These are phyloP conservation scores for Boletus vermiculosoides DNA, from an alignment of 768 basidiomycete species.

Conservation along the genomic window DNA sequence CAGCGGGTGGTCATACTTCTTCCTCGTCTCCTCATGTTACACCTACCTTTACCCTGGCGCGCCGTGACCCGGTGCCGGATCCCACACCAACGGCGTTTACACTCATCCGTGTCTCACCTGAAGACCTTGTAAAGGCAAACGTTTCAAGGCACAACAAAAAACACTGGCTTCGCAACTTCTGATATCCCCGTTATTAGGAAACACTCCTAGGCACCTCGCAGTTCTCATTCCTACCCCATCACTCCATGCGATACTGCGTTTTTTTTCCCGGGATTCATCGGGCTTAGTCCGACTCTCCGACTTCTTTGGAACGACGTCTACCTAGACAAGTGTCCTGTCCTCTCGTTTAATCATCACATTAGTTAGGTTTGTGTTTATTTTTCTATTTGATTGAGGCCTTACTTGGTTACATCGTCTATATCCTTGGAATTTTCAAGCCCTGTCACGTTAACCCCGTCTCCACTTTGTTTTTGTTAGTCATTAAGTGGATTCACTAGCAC, in stretches of 20 bases:
- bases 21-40: conserved; percentile 44
- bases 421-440: conserved; percentile 4
- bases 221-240: background rate
- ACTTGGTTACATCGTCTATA: conserved; percentile 15
- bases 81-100: conserved; percentile 17
- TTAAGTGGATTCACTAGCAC: background rate
- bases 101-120: conserved; percentile 5
- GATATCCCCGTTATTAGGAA: conserved; percentile 1
- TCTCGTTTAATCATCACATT: conserved; percentile 31
- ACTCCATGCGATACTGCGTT: conserved; percentile 3
- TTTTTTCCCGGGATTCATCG: conserved; percentile 2
- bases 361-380: conserved; percentile 27
- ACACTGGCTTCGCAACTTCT: conserved; percentile 10
- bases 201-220: background rate
- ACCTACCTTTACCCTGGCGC: conserved; percentile 60
- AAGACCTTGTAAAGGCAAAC: conserved; percentile 2
- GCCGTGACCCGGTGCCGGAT: conserved; percentile 30
- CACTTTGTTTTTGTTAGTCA: background rate
- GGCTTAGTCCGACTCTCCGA: background rate
- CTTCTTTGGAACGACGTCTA: conserved; percentile 23
- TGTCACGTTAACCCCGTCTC: conserved; percentile 1
- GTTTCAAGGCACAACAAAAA: conserved; percentile 11
- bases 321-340: conserved; percentile 27
- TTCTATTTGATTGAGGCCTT: conserved; percentile 17
- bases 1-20: conserved; percentile 12